Base-by-base conservation (phyloP, 768 basidiomycete genomes). In the Russula griseocarnosa region DNA sequence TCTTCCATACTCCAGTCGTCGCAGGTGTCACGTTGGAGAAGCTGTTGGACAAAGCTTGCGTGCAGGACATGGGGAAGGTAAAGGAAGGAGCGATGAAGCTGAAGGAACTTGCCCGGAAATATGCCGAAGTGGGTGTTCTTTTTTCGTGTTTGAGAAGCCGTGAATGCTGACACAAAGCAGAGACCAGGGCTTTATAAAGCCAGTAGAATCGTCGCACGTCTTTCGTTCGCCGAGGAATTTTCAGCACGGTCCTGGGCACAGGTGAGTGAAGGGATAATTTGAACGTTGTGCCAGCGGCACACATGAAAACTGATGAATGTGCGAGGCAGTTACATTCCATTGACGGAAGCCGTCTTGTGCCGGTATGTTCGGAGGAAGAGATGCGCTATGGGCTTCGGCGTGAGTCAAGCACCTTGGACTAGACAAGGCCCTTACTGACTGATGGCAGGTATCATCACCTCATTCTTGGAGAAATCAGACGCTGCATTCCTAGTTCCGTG, bases 181-280 rank as follows among this genome's bases (percentile, higher is more conserved):
- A 6, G 5, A 7, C 55, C 28, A 34, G n/a, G 11, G n/a, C 28
- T 40, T 2, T 65, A 65, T 46, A 20, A 56, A 14, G 42, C 55
- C 26, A 8, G 10, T 8, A 8, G 46, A 42, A 38, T 65, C 32
- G 32, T 61, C 26, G n/a, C 14, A 5, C 55, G 36, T 18, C 64
- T 65, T 38, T 52, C 54, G 6, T 65, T 65, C 4, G 40, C 59
- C 22, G 40, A 42, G 20, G 64, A 65, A 26, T 65, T 61, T 38
- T 38, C 64, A 20, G 64, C 64, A 56, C 54, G 64, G 8, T 63
- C 61, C 7, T 66, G 61, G 61, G 51, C 51, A 16, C 65, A 66
- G 44, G 65, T 66, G 46, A 14, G 62, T 46, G 32, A 30, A 46
- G 26, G 34, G 28, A 20, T 46, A 42, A 28, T 26, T n/a, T 18